phyloP scores from a whole-genome alignment of 2,329 filamentous ascomycete species.

The Colletotrichum caudatum region DNA sequence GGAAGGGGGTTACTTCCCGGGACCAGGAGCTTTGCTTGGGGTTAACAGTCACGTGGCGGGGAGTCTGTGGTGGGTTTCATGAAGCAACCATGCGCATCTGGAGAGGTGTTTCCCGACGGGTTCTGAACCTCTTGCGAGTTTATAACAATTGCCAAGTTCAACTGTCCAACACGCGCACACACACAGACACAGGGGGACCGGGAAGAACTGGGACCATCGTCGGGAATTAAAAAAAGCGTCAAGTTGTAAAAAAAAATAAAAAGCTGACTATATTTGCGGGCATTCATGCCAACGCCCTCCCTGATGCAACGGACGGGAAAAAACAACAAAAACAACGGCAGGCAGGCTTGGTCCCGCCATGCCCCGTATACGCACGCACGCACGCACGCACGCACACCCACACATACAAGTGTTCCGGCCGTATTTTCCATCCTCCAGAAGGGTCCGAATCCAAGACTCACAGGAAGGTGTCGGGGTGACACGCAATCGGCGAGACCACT shows the following conservation, averaged over 20 bases:
- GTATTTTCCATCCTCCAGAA: not conserved
- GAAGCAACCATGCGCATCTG: no score
- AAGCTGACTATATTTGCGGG: conserved; percentile 36
- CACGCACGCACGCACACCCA: not conserved
- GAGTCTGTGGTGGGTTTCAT: no score
- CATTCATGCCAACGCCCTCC: conserved; percentile 41
- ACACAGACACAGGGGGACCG: no score
- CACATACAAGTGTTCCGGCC: not conserved
- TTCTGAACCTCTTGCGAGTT: no score
- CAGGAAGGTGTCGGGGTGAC: no score
- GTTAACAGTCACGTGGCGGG: no score
- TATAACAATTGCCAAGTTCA: no score
- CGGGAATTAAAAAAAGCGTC: conserved; percentile 1
- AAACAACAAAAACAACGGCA: not conserved
- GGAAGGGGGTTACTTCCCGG: no score
- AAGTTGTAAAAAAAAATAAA: not conserved
- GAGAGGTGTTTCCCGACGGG: no score
- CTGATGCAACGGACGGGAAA: conserved; percentile 29
- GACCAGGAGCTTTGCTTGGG: no score
- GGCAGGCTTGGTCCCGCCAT: conserved; percentile 1
- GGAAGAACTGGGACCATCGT: no score
- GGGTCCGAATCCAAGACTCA: conserved; percentile 17
- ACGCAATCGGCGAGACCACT: not conserved
- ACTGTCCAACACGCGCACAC: no score
- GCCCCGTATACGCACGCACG: not conserved